phyloP scores from a whole-genome alignment of 1,284 basidiomycete species.

The Cutaneotrichosporon mucoides region DNA sequence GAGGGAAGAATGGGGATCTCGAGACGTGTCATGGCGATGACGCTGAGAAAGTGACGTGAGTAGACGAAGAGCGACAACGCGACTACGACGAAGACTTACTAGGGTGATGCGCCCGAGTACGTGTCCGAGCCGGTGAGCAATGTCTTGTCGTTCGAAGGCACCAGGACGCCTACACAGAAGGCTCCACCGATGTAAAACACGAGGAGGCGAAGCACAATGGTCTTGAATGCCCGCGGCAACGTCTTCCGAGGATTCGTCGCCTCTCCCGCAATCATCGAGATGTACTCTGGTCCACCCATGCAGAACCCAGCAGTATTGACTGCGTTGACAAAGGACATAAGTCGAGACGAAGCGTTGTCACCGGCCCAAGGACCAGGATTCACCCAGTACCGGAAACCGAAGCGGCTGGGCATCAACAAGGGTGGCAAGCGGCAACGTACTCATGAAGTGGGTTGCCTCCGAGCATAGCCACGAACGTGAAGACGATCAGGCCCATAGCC shows the following conservation, averaged over 20 bases:
- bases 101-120: slow-evolving; percentile 56
- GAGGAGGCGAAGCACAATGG: slow-evolving; percentile 67
- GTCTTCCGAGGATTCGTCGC: slow-evolving; percentile 61
- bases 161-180: slow-evolving; percentile 56
- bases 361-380: slow-evolving; percentile 2
- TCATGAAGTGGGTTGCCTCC: slow-evolving; percentile 32
- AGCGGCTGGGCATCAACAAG: neutral
- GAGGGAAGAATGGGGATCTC: slow-evolving; percentile 70
- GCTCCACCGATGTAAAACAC: slow-evolving; percentile 45
- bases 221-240: slow-evolving; percentile 65
- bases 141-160: slow-evolving; percentile 8
- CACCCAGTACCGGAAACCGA: slow-evolving; percentile 17
- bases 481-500: neutral
- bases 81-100: slow-evolving; percentile 76
- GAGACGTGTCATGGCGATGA: slow-evolving; percentile 28
- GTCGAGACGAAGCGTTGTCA: slow-evolving; percentile 12
- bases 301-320: slow-evolving; percentile 31
- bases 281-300: slow-evolving; percentile 39
- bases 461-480: slow-evolving; percentile 7
- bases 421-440: too few species aligned
- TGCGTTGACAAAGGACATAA: slow-evolving; percentile 27
- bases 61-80: slow-evolving; percentile 44
- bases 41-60: slow-evolving; percentile 36
- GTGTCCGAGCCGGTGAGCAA: slow-evolving; percentile 52
- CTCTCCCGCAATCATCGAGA: slow-evolving; percentile 50